phyloP scores from a whole-genome alignment of 805 yeast genomes.

The Spathaspora arborariae region DNA sequence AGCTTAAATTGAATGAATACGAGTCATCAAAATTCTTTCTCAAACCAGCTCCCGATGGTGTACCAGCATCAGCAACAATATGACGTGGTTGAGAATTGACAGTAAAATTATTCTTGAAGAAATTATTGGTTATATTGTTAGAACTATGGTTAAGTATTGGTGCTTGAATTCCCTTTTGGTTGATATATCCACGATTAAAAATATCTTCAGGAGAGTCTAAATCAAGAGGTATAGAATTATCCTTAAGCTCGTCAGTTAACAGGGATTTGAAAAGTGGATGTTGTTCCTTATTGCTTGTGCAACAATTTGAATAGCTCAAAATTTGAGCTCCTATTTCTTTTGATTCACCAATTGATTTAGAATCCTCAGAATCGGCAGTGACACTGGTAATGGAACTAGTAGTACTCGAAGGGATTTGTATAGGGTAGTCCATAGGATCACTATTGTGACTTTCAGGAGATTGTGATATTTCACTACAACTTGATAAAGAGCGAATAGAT shows the following conservation, averaged over 20 bases:
- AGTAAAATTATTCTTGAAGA: slow-evolving; percentile 26
- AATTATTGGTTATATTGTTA: slow-evolving; percentile 35
- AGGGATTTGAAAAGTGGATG: neutral
- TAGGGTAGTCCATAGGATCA: neutral
- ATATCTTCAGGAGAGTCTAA: neutral
- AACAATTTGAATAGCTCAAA: neutral
- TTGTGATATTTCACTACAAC: neutral
- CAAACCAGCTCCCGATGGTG: neutral
- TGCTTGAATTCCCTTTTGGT: slow-evolving; percentile 16
- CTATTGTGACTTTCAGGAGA: neutral
- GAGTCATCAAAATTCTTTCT: slow-evolving; percentile 20
- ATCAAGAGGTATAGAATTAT: neutral
- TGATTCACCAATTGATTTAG: neutral
- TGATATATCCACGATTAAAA: neutral
- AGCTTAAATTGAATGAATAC: slow-evolving; percentile 30
- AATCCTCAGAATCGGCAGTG: neutral
- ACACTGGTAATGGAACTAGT: neutral
- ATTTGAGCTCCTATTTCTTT: neutral
- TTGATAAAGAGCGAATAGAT: neutral
- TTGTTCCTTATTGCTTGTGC: neutral
- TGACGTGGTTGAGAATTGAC: neutral
- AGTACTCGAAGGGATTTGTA: neutral
- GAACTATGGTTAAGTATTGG: slow-evolving; percentile 25
- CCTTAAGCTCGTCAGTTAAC: neutral
- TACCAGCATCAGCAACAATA: neutral